These are phyloP conservation scores for Komagataella pastoris DNA, from an alignment of 805 yeast genomes.

Conservation along the genomic window DNA sequence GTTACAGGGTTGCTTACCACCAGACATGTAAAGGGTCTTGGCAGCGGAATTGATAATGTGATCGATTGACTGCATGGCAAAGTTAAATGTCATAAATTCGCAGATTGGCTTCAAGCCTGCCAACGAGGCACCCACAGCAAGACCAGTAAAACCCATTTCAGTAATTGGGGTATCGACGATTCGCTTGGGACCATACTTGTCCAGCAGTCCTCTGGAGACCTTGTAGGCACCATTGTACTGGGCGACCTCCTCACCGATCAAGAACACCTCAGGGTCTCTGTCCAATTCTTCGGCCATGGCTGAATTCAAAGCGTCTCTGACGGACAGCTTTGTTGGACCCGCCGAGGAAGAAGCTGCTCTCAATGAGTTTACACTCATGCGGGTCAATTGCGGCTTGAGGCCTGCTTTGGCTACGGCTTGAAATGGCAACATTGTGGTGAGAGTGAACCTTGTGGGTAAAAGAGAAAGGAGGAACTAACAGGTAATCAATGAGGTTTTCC, in stretches of 20 bases:
- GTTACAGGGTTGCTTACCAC: conserved; percentile 96
- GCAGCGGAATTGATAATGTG: conserved; percentile 98
- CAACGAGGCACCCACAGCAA: conserved; percentile 92
- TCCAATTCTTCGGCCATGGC: conserved; percentile 97
- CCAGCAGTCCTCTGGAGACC: conserved; percentile 89
- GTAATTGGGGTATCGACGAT: conserved; percentile 96
- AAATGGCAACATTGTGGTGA: not conserved
- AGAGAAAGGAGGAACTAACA: not conserved
- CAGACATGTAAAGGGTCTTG: conserved; percentile 97
- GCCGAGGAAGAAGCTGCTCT: conserved; percentile 34
- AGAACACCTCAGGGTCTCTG: conserved; percentile 84
- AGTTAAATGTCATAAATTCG: conserved; percentile 98
- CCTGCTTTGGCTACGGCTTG: not conserved
- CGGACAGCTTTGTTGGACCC: conserved; percentile 60
- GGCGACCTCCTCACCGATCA: conserved; percentile 99
- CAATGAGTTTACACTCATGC: conserved; percentile 8
- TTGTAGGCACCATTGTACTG: conserved; percentile 99
- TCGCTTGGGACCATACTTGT: conserved; percentile 89
- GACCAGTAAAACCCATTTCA: conserved; percentile 97
- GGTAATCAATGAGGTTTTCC: not conserved
- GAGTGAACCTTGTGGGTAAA: not conserved
- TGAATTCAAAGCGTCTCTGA: conserved; percentile 90
- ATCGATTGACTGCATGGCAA: conserved; percentile 99
- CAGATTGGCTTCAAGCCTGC: conserved; percentile 93
- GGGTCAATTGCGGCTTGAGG: conserved; percentile 2